Conservation (phyloP, 1,284 basidiomycete species). For the Irpex sp. region DNA sequence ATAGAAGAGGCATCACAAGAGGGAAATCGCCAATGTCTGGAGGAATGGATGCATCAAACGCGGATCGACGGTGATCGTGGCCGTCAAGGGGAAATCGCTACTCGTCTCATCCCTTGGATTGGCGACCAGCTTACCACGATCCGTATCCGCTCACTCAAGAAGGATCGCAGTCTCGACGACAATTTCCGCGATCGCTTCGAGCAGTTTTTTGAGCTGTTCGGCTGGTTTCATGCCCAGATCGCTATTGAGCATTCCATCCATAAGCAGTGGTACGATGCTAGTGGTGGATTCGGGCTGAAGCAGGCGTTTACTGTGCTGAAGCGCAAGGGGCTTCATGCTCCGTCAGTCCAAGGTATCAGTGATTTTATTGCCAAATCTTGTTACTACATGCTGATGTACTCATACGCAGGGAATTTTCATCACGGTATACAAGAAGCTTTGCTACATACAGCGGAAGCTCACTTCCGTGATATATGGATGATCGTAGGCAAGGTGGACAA, state of each 20-base stretch:
- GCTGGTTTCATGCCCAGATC: slow-evolving; percentile 23
- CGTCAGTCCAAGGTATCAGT: slow-evolving; percentile 18
- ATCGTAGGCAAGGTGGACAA: slow-evolving; percentile 13
- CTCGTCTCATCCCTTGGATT: slow-evolving; percentile 15
- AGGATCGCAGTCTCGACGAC: slow-evolving; percentile 16
- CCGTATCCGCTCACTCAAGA: slow-evolving; percentile 18
- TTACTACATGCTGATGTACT: neutral
- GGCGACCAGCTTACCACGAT: slow-evolving; percentile 25
- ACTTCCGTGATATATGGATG: slow-evolving; percentile 26
- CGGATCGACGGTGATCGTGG: slow-evolving; percentile 9
- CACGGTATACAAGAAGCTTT: slow-evolving; percentile 29
- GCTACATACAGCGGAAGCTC: slow-evolving; percentile 27
- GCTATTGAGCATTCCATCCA: slow-evolving; percentile 17
- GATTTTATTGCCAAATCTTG: neutral
- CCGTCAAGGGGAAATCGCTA: slow-evolving; percentile 3
- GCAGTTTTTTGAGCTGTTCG: slow-evolving; percentile 17
- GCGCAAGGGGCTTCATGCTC: slow-evolving; percentile 13
- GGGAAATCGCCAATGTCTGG: slow-evolving; percentile 26
- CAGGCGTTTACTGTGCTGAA: slow-evolving; percentile 14
- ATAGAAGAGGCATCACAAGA: slow-evolving; percentile 35
- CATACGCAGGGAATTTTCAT: slow-evolving; percentile 20
- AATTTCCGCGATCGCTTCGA: slow-evolving; percentile 21
- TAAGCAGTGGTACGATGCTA: slow-evolving; percentile 19
- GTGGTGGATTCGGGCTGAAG: slow-evolving; percentile 11
- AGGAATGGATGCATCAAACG: slow-evolving; percentile 19